phyloP scores from a whole-genome alignment of 148 eudicot species.

The Chenopodium formosanum region DNA sequence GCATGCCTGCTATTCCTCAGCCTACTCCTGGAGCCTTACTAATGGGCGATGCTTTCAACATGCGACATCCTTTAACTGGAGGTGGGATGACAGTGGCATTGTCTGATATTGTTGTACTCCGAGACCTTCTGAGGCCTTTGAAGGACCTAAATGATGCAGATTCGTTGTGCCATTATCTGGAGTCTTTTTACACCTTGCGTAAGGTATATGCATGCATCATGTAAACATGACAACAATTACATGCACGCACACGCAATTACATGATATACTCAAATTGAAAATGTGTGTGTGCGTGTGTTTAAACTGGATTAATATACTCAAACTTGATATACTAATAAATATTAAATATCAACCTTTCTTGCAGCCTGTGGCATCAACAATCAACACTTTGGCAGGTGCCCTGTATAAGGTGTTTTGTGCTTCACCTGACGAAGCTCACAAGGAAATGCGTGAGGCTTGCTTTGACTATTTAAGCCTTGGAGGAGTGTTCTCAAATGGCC shows the following conservation, averaged over 20 bases:
- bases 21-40: slow-evolving; percentile 83
- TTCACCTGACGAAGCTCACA: slow-evolving; percentile 70
- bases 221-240: background rate
- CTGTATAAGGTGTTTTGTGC: slow-evolving; percentile 76
- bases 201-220: slow-evolving; percentile 44
- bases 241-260: no score
- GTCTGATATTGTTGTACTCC: slow-evolving; percentile 62
- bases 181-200: slow-evolving; percentile 76
- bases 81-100: slow-evolving; percentile 95
- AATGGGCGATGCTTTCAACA: slow-evolving; percentile 88
- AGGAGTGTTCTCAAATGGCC: slow-evolving; percentile 67
- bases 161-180: slow-evolving; percentile 55
- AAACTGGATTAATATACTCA: background rate
- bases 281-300: no score
- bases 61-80: slow-evolving; percentile 88
- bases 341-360: background rate
- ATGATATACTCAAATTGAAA: no score
- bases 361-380: slow-evolving; percentile 83
- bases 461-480: slow-evolving; percentile 79
- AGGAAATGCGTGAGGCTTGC: slow-evolving; percentile 70
- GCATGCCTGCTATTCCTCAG: slow-evolving; percentile 77
- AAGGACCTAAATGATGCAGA: slow-evolving; percentile 49
- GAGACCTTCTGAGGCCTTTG: slow-evolving; percentile 66
- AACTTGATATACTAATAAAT: background rate
- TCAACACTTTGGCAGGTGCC: slow-evolving; percentile 77